Evolutionary conservation across 192 early-diverging fungal genomes (phyloP).

Genomic region (Geranomyces variabilis): DNA sequence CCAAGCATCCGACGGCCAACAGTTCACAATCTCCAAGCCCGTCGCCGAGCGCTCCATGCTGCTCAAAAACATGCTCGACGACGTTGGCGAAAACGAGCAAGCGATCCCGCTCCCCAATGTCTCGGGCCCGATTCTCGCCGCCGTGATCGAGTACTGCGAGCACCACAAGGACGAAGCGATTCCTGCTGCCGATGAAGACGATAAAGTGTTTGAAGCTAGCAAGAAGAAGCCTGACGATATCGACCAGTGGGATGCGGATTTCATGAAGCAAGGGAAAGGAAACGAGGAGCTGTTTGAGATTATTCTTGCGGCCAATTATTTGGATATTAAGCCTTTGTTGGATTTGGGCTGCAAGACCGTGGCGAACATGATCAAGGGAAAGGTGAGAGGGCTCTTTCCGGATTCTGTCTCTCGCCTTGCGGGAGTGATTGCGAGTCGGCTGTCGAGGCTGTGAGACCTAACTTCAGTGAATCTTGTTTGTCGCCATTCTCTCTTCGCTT

Average conservation of each 20-base stretch:
- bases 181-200: conserved; percentile 42
- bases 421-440: background rate
- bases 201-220: conserved; percentile 39
- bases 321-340: conserved; percentile 95
- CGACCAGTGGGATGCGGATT: conserved; percentile 60
- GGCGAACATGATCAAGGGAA: conserved; percentile 97
- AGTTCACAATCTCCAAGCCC: conserved; percentile 60
- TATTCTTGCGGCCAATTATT: conserved; percentile 83
- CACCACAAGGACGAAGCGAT: conserved; percentile 62
- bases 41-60: conserved; percentile 73
- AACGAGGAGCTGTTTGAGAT: conserved; percentile 63
- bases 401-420: too few relatives aligned
- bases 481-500: background rate
- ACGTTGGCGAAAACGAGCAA: conserved; percentile 68
- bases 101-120: conserved; percentile 64
- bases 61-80: conserved; percentile 79
- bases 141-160: conserved; percentile 57
- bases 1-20: conserved; percentile 34
- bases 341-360: conserved; percentile 98
- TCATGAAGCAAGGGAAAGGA: conserved; percentile 52
- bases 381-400: too few relatives aligned
- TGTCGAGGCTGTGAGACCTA: too few relatives aligned
- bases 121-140: conserved; percentile 49
- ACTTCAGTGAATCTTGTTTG: too few relatives aligned
- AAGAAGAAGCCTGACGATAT: conserved; percentile 51